A percentile compares a stretch with the other conserved stretches of the same genome.
Conservation (phyloP, 2,329 filamentous ascomycete genomes). For the Scortechinia acanthostroma region DNA sequence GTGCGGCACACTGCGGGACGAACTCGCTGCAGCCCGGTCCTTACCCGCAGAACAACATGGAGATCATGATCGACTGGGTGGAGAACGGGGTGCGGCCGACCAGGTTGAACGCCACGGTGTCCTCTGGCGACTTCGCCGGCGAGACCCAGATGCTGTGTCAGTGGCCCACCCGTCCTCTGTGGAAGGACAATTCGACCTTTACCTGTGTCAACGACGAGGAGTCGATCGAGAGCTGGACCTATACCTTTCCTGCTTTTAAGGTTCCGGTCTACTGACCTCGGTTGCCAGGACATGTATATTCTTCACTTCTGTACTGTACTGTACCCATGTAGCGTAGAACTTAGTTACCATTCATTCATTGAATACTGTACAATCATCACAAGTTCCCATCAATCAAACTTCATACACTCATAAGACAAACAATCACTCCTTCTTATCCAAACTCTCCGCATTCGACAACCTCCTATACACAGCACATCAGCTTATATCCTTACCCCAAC, state of each 20-base stretch:
- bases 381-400: too few relatives aligned
- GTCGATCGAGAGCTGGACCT: conserved; percentile 16
- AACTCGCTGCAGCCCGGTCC: conserved; percentile 34
- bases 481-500: too few relatives aligned
- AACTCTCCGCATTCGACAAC: too few relatives aligned
- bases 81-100: conserved; percentile 39
- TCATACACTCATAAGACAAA: too few relatives aligned
- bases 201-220: conserved; percentile 14
- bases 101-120: conserved; percentile 26
- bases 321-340: too few relatives aligned
- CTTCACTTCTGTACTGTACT: too few relatives aligned
- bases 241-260: conserved; percentile 11
- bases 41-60: conserved; percentile 52
- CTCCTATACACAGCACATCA: too few relatives aligned
- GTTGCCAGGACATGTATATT: too few relatives aligned
- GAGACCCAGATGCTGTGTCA: conserved; percentile 25
- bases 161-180: conserved; percentile 25
- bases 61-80: conserved; percentile 64
- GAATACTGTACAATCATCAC: too few relatives aligned
- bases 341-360: too few relatives aligned
- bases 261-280: conserved; percentile 10
- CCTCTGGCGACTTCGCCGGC: conserved; percentile 16
- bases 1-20: conserved; percentile 38
- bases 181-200: conserved; percentile 11
- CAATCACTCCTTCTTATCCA: too few relatives aligned